These are phyloP conservation scores for Dillenia suffruticosa DNA, from an alignment of 164 flowering plant genomes.

Conservation along the genomic window DNA sequence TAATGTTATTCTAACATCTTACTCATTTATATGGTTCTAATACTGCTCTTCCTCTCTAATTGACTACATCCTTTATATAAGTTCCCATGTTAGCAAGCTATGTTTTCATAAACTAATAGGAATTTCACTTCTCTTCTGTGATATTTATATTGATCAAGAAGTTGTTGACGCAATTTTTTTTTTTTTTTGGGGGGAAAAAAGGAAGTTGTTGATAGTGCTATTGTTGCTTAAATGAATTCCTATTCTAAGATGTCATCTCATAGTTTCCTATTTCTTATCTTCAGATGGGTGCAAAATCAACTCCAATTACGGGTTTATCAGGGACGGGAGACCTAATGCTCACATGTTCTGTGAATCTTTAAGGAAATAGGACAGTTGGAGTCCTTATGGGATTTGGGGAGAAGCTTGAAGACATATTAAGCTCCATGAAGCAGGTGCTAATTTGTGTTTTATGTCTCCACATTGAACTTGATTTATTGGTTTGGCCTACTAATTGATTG, in stretches of 20 bases:
- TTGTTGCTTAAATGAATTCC: no score
- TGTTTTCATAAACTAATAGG: no score
- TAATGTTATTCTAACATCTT: no score
- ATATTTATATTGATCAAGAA: no score
- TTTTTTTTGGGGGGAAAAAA: no score
- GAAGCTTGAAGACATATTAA: constrained; percentile 75
- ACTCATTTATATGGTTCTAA: no score
- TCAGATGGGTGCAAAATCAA: constrained; percentile 96
- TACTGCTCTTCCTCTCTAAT: no score
- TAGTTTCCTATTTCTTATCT: constrained; percentile 9
- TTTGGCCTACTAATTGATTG: background rate
- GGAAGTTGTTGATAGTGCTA: no score
- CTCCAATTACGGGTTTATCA: constrained; percentile 87
- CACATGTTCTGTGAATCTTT: constrained; percentile 88
- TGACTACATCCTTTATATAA: no score
- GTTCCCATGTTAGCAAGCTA: no score
- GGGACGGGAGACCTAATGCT: constrained; percentile 99
- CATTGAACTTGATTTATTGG: background rate
- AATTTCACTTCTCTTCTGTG: no score
- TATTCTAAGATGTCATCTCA: constrained; percentile 3
- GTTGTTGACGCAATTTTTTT: no score
- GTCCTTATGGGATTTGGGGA: constrained; percentile 96
- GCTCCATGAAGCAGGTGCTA: constrained; percentile 88
- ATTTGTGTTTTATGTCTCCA: background rate
- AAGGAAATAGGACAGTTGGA: constrained; percentile 94